phyloP scores from a whole-genome alignment of 106 monocot genomes.

The Dendrobium huoshanense region DNA sequence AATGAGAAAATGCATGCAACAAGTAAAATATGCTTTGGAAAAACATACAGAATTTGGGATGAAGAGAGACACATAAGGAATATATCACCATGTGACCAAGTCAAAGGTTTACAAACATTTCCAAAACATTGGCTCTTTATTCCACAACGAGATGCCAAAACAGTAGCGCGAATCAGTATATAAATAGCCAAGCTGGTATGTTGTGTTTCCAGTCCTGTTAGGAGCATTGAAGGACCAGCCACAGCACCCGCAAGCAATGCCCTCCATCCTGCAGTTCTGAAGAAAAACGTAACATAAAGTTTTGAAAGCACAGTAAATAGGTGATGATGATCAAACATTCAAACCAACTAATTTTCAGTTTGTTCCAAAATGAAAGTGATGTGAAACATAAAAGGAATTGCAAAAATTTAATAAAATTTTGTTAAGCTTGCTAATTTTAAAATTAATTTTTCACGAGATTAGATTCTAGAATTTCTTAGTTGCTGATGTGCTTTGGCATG shows the following conservation, averaged over 20 bases:
- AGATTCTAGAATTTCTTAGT: no score
- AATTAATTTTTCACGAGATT: no score
- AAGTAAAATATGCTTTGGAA: constrained; percentile 8
- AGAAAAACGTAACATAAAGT: constrained; percentile 12
- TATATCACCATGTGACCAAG: constrained; percentile 89
- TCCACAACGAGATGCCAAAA: constrained; percentile 93
- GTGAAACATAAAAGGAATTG: no score
- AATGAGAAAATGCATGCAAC: neutral
- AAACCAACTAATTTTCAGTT: neutral
- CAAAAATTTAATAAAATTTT: no score
- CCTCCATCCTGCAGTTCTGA: constrained; percentile 93
- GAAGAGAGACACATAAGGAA: constrained; percentile 98
- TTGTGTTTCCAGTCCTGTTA: constrained; percentile 77
- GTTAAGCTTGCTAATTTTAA: no score
- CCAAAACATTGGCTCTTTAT: constrained; percentile 94
- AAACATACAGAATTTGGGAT: constrained; percentile 93
- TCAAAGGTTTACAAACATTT: constrained; percentile 78
- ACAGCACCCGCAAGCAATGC: constrained; percentile 75
- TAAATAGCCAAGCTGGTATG: constrained; percentile 92
- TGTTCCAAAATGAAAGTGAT: neutral
- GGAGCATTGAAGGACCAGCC: constrained; percentile 94
- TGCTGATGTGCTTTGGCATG: no score
- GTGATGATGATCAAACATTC: neutral
- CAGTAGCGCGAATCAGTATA: constrained; percentile 86
- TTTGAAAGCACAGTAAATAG: neutral